Conservation (phyloP, 2,329 filamentous ascomycete genomes). For the Phaeosphaeria sp. region DNA sequence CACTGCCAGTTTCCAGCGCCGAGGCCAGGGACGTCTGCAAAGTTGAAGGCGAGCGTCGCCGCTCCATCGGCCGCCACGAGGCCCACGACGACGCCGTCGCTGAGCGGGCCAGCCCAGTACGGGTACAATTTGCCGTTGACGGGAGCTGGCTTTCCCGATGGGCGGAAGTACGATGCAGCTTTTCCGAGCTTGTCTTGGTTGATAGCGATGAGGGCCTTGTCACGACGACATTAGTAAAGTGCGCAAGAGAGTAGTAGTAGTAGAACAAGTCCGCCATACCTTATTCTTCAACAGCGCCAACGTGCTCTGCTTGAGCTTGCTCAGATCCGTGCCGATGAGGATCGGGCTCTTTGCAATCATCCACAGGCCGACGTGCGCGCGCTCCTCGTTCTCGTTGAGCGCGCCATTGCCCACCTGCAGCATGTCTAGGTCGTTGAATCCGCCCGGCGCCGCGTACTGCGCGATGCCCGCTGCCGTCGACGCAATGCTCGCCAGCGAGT, state of each 20-base stretch:
- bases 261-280: slow-evolving; percentile 8
- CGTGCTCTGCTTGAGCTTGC: slow-evolving; percentile 42
- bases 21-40: slow-evolving; percentile 22
- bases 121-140: slow-evolving; percentile 16
- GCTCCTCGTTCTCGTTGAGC: slow-evolving; percentile 32
- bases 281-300: slow-evolving; percentile 47
- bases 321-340: slow-evolving; percentile 51
- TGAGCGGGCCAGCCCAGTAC: slow-evolving; percentile 21
- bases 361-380: slow-evolving; percentile 48
- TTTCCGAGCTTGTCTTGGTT: slow-evolving; percentile 46
- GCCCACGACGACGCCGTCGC: slow-evolving; percentile 21
- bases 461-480: slow-evolving; percentile 15
- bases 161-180: slow-evolving; percentile 17
- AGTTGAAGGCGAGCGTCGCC: slow-evolving; percentile 16
- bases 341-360: slow-evolving; percentile 48
- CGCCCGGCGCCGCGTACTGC: slow-evolving; percentile 14
- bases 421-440: slow-evolving; percentile 26
- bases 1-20: slow-evolving; percentile 18
- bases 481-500: slow-evolving; percentile 14
- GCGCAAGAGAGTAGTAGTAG: neutral
- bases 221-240: neutral
- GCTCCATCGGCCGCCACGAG: slow-evolving; percentile 16
- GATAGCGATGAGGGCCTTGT: slow-evolving; percentile 45
- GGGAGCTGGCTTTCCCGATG: slow-evolving; percentile 15
- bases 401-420: slow-evolving; percentile 16